Evolutionary conservation across 352 stramenopile species (phyloP), one percentile per base, ranked within the genome.

Genomic region (Thalassiosira mediterranea): DNA sequence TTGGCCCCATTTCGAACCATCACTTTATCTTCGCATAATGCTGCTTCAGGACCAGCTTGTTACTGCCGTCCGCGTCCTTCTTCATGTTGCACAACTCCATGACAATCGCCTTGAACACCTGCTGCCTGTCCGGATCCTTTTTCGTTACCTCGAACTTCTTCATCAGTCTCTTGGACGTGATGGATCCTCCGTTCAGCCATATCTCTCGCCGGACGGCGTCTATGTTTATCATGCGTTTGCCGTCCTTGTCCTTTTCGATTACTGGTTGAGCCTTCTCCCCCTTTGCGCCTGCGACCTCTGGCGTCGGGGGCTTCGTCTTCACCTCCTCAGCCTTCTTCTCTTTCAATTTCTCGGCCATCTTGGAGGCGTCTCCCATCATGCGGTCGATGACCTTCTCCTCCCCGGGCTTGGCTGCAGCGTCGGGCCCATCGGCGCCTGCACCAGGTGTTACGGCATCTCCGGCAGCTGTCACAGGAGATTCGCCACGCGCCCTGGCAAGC

Each of bases 21-120:
- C n/a, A n/a, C n/a, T n/a, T n/a, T n/a, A n/a, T n/a, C 38, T 84
- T 90, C n/a, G 76, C 68, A 64, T 92, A 92, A 62, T 92, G 86
- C 57, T 88, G 86, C 57, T 92, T 92, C 65, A 92, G 70, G n/a
- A 92, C 79, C 34, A 92, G 67, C 67, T 89, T 84, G 25, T 76
- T 73, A n/a, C n/a, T n/a, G 51, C 84, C 84, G 51, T 82, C 67
- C 7, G 81, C 67, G 79, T 90, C 83, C 26, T 80, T 79, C 47
- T 83, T 73, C 56, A 90, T 81, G 13, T 63, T 90, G 53, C 86
- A 92, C 11, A 92, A 58, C 62, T 92, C 86, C 42, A 81, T 83
- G 11, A 90, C 68, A 52, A 87, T 72, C 19, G 68, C 57, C 40
- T 76, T 77, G 58, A 92, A 91, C 42, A 78, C 42, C 8, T 69